Evolutionary conservation across 2,329 filamentous ascomycete species (phyloP), one percentile per base, ranked within the genome.

Genomic region (Penicillium sp.): DNA sequence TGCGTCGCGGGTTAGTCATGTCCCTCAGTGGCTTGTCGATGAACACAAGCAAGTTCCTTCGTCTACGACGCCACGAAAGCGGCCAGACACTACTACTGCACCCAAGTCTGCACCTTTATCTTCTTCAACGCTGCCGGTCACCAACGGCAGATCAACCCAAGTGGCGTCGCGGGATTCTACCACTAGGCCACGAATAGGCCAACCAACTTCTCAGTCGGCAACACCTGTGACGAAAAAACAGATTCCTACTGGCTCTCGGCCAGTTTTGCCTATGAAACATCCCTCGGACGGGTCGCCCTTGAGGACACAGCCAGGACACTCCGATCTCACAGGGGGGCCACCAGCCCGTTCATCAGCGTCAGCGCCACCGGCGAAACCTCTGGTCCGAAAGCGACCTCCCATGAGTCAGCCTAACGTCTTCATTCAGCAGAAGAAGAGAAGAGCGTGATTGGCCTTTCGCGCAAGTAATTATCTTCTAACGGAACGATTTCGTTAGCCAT

Each of bases 11-110:
- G 66, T 78, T 16, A 70, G 61, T 20, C 68, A 68, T 48, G 74
- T 75, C 6, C 75, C 75, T 3, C 66, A 66, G 20, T 69, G 69
- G 8, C 64, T 78, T 21, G 66, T 78, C n/a, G 74, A 78, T 58
- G 70, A 71, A 40, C 72, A 74, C 54, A 70, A 70, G 20, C 67
- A 63, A 7, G 66, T 67, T 18, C 35, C 68, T 47, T 59, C 59
- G 5, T 38, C 59, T 40, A 30, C 56, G 6, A n/a, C 65, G 12
- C 12, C 47, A 21, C 30, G 24, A 16, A 26, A 45, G 38, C 40
- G 45, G 12, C 16, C 26, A 9, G 42, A 20, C 12, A 24, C 43
- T 5, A 45, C 20, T 20, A 21, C 18, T 21, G 28, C 18, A 18
- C 43, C 51, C 21, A 55, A 47, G 26, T 16, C 50, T 43, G n/a